Evolutionary conservation across 768 basidiomycete species (phyloP), one percentile per base, ranked within the genome.

Genomic region (Macrolepiota dolichaula): DNA sequence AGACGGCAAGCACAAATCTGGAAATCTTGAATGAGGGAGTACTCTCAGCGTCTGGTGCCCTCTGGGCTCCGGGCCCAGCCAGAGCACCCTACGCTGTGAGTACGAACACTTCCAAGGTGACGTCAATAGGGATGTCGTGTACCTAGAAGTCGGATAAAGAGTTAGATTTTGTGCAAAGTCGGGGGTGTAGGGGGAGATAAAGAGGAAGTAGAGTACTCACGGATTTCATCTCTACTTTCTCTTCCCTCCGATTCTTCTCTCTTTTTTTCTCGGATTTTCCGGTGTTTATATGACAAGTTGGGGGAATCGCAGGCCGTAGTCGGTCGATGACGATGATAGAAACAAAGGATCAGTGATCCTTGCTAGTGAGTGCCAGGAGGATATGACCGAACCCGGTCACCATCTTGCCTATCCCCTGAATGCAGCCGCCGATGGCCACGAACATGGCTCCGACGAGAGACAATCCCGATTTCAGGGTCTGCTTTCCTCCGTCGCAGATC

Each of bases 1-100:
- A 27, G 10, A 7, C 51, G 51, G 53, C 59, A 55, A 44, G 3
- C 3, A 32, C 11, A 10, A 17, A n/a, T 25, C 24, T 49, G 46
- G 53, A 47, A 25, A 55, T 40, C 59, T 61, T 61, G 52, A 49
- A 60, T 12, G 32, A 17, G 46, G 49, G n/a, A n/a, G 25, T 37
- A 35, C 27, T 49, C 44, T 13, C 44, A 50, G 12, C 37, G 47
- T 36, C 25, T n/a, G 50, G 22, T 27, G 27, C n/a, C 27, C 50
- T 27, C 36, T 32, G 25, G 42, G 13, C 35, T 9, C 17, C 19
- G 13, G 4, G 46, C 46, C 4, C 13, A 5, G 7, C 11, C 22
- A 27, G 49, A 12, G 5, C 27, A 29, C 15, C 49, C 27, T 17
- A 44, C 27, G 32, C 12, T n/a, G 52, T 13, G 42, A 46, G 29